phyloP scores from a whole-genome alignment of 78 protist species.

The Cyanophora paradoxa region DNA sequence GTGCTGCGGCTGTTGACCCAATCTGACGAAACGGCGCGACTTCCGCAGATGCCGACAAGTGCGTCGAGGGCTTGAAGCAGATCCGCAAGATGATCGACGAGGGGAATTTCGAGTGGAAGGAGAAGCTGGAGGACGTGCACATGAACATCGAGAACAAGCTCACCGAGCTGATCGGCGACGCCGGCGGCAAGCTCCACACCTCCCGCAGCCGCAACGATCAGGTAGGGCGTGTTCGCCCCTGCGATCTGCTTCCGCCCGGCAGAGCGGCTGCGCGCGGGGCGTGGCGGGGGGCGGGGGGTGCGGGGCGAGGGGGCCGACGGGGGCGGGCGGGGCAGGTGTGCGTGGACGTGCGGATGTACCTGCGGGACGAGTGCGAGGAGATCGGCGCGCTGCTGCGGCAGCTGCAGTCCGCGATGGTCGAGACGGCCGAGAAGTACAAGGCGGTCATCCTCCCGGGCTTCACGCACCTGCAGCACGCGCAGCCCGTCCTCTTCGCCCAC shows the following conservation, averaged over 20 bases:
- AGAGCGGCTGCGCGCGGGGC: too few relatives aligned
- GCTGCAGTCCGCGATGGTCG: background rate
- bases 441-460: conserved; percentile 9
- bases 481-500: conserved; percentile 14
- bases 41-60: background rate
- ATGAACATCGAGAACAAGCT: background rate
- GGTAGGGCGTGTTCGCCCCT: too few relatives aligned
- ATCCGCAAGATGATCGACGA: background rate
- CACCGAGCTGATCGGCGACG: conserved; percentile 14
- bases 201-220: conserved; percentile 22
- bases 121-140: background rate
- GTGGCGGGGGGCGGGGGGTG: too few relatives aligned
- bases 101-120: background rate
- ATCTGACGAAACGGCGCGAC: too few relatives aligned
- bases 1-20: too few relatives aligned
- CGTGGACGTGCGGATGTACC: background rate
- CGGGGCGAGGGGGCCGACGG: too few relatives aligned
- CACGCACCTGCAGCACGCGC: conserved; percentile 31
- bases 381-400: too few relatives aligned
- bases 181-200: conserved; percentile 19
- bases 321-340: too few relatives aligned
- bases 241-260: too few relatives aligned
- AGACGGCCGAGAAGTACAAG: conserved; percentile 9
- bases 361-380: background rate
- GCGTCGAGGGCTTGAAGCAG: background rate